Evolutionary conservation across 2,329 filamentous ascomycete species (phyloP).

Genomic region (Phialemoniopsis sp.): DNA sequence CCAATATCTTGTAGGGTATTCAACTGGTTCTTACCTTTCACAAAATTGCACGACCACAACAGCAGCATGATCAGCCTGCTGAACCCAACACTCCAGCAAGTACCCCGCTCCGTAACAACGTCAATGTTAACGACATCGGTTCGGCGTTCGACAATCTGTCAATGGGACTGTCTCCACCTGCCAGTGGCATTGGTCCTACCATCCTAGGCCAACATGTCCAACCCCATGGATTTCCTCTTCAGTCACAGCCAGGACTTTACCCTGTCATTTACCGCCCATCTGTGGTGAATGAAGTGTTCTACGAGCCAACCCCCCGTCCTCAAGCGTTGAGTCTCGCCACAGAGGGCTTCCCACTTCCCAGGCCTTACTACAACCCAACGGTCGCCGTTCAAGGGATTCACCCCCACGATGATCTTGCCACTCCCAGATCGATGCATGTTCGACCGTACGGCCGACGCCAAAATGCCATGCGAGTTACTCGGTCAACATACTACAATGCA

Average conservation of each 20-base stretch:
- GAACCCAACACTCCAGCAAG: not conserved
- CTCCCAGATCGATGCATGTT: slow-evolving; percentile 28
- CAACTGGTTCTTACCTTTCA: slow-evolving; percentile 1
- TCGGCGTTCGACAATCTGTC: too few species aligned
- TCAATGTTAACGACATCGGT: too few species aligned
- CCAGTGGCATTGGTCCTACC: too few species aligned
- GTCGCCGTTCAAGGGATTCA: not conserved
- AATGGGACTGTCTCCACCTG: too few species aligned
- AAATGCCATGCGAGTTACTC: slow-evolving; percentile 39
- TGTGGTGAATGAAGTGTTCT: too few species aligned
- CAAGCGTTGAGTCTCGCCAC: slow-evolving; percentile 6
- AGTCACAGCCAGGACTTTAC: too few species aligned
- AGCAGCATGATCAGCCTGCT: not conserved
- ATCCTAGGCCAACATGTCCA: too few species aligned
- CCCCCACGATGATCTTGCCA: slow-evolving; percentile 32
- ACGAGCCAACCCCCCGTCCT: slow-evolving; percentile 13
- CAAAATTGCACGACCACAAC: slow-evolving; percentile 5
- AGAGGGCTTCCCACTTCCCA: slow-evolving; percentile 9
- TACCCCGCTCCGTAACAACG: too few species aligned
- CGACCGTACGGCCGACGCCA: slow-evolving; percentile 41
- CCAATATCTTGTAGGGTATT: slow-evolving; percentile 2
- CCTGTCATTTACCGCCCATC: too few species aligned
- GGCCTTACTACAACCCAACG: slow-evolving; percentile 1
- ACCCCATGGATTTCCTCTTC: too few species aligned
- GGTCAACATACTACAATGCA: slow-evolving; percentile 41